Conservation (phyloP, 2,329 filamentous ascomycete species). For the Catunica adiposa region DNA sequence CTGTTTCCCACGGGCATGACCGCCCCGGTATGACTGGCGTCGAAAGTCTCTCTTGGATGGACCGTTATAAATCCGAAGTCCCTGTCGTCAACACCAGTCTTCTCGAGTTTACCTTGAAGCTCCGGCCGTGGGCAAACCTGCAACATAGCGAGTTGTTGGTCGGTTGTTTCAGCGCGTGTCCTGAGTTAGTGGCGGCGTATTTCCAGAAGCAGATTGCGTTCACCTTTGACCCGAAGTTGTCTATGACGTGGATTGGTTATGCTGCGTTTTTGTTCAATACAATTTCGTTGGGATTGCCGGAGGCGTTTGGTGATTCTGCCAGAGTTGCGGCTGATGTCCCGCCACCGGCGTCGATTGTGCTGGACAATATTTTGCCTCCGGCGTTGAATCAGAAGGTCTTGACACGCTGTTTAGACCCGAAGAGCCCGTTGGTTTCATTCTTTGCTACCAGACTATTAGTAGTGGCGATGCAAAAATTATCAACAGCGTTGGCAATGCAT, state of each 20-base stretch:
- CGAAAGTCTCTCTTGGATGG: constrained; percentile 53
- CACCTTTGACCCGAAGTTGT: constrained; percentile 77
- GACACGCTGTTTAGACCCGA: constrained; percentile 60
- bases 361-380: constrained; percentile 75
- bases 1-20: constrained; percentile 19
- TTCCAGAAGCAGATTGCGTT: constrained; percentile 68
- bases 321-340: constrained; percentile 46
- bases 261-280: constrained; percentile 74
- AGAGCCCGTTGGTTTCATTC: constrained; percentile 64
- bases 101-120: constrained; percentile 58
- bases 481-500: constrained; percentile 44
- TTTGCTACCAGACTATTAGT: constrained; percentile 70
- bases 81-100: constrained; percentile 67
- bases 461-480: constrained; percentile 63
- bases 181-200: constrained; percentile 77
- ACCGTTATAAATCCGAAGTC: constrained; percentile 47
- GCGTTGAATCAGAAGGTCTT: constrained; percentile 68
- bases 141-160: constrained; percentile 70
- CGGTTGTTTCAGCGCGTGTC: constrained; percentile 61
- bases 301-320: constrained; percentile 50
- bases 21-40: constrained; percentile 41
- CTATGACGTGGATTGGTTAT: constrained; percentile 88
- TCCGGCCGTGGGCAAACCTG: constrained; percentile 69
- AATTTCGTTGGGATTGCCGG: constrained; percentile 57
- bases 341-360: constrained; percentile 59